Evolutionary conservation across 495 filamentous ascomycete species (phyloP).

Genomic region (Podospora fimiseda): DNA sequence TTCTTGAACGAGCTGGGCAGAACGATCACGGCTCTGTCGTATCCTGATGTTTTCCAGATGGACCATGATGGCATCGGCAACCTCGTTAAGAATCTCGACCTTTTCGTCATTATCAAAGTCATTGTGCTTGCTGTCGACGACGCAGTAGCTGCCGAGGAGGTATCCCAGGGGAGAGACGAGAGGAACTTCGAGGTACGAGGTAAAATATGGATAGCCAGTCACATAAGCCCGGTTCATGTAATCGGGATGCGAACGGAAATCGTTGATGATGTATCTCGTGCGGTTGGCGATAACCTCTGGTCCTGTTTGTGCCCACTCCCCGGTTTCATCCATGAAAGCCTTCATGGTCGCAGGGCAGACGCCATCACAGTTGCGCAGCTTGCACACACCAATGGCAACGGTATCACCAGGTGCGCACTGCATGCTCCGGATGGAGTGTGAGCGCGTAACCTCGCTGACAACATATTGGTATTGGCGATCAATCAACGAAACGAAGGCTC

Average conservation of each 20-base stretch:
- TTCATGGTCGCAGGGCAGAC: slow-evolving; percentile 35
- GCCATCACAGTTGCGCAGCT: slow-evolving; percentile 21
- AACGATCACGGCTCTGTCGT: slow-evolving; percentile 28
- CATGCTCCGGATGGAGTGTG: slow-evolving; percentile 14
- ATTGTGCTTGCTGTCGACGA: slow-evolving; percentile 27
- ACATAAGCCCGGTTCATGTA: slow-evolving; percentile 30
- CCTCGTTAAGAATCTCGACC: slow-evolving; percentile 33
- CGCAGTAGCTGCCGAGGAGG: slow-evolving; percentile 30
- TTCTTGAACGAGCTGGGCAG: slow-evolving; percentile 35
- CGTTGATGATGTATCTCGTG: slow-evolving; percentile 24
- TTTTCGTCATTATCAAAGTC: slow-evolving; percentile 26
- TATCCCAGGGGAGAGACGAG: slow-evolving; percentile 23
- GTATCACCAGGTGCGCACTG: slow-evolving; percentile 14
- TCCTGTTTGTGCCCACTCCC: slow-evolving; percentile 17
- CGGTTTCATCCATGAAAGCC: slow-evolving; percentile 30
- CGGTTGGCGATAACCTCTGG: slow-evolving; percentile 21
- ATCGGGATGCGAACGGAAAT: slow-evolving; percentile 30
- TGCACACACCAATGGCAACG: slow-evolving; percentile 24
- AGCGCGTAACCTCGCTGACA: slow-evolving; percentile 31
- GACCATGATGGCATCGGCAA: slow-evolving; percentile 37
- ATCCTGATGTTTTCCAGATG: slow-evolving; percentile 36
- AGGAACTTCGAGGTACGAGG: slow-evolving; percentile 30
- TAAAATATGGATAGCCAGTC: slow-evolving; percentile 16
- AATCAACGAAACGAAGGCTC: slow-evolving; percentile 37
- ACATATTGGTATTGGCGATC: slow-evolving; percentile 32